Base-by-base conservation (phyloP, 495 filamentous ascomycete genomes). In the Penicillium silybi region DNA sequence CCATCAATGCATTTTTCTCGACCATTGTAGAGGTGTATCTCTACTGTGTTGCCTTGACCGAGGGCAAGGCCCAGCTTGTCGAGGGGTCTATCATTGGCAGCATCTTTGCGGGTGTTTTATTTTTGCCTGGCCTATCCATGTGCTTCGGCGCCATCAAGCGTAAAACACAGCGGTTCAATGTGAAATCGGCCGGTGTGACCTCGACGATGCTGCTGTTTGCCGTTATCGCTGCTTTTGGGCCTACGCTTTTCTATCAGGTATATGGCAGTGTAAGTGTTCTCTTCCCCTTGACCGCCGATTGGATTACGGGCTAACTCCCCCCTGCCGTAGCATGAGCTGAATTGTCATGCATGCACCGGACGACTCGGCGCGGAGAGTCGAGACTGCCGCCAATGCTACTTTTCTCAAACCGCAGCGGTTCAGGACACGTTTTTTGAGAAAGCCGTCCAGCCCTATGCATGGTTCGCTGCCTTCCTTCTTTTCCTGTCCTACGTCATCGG, bases 1-100 rank as follows among this genome's bases (percentile, higher is more conserved):
- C 92, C 16, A 90, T 97, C 72, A 99, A 99, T 55, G 93, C 93
- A 29, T 96, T 97, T 70, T 99, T 99, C 74, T 96, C 91, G n/a
- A 99, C 93, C 8, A 75, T 99, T 18, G 93, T 99, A 19, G 93
- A 99, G 65, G 93, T 99, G 11, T 99, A 92, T 72, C 85, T 99
- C 45, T 99, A 99, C 67, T 97, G 92, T 62, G 85, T 97, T 45
- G 93, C 93, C 20, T 79, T 99, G 37, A 89, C 86, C 17, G 84
- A 99, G 63, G 93, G 93, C 40, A 99, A 99, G 72, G 86, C 84
- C 16, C 83, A 87, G 63, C 78, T 99, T 27, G 93, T 99, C 4
- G 93, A 99, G 68, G 93, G 93, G 16, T 96, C 91, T 69, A 86
- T 99, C 59, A 88, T 99, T 51, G 93, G 93, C 26, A 97, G 92